A percentile compares a stretch with the other conserved stretches of the same genome.
Conservation (phyloP, 805 yeast genomes). For the Kluyveromyces aestuarii region DNA sequence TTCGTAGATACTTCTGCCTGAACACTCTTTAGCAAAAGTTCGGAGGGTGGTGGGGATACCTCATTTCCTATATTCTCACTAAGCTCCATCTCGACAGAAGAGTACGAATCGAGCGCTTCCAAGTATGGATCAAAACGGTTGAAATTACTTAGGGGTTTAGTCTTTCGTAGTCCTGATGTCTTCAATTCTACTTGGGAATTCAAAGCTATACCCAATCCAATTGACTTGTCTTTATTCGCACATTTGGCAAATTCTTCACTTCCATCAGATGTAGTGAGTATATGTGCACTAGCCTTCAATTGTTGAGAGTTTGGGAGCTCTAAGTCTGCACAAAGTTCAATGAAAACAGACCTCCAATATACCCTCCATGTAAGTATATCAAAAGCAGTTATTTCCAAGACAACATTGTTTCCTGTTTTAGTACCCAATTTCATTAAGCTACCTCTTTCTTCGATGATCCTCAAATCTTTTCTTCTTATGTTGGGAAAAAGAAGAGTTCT, state of each 20-base stretch:
- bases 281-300: not conserved
- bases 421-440: slow-evolving; percentile 13
- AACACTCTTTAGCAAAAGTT: slow-evolving; percentile 9
- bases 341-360: slow-evolving; percentile 17
- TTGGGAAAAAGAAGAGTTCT: slow-evolving; percentile 21
- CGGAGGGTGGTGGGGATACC: not conserved
- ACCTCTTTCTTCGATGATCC: slow-evolving; percentile 5
- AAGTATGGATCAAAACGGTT: not conserved
- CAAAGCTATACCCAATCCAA: not conserved
- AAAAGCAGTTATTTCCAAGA: slow-evolving; percentile 13
- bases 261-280: not conserved
- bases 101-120: not conserved
- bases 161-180: not conserved
- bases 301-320: not conserved
- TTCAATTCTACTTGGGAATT: not conserved
- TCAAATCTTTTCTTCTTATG: slow-evolving; percentile 17
- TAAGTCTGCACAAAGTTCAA: slow-evolving; percentile 8
- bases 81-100: not conserved
- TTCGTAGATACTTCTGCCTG: slow-evolving; percentile 6
- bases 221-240: not conserved
- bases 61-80: not conserved
- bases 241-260: not conserved
- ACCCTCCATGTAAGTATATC: slow-evolving; percentile 21
- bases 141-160: not conserved
- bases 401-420: slow-evolving; percentile 15